Percentiles rank a stretch among this genome's conserved stretches.
Evolutionary conservation across 176 grass and related monocot species (phyloP).

Genomic region (Phoenix roebelenii): DNA sequence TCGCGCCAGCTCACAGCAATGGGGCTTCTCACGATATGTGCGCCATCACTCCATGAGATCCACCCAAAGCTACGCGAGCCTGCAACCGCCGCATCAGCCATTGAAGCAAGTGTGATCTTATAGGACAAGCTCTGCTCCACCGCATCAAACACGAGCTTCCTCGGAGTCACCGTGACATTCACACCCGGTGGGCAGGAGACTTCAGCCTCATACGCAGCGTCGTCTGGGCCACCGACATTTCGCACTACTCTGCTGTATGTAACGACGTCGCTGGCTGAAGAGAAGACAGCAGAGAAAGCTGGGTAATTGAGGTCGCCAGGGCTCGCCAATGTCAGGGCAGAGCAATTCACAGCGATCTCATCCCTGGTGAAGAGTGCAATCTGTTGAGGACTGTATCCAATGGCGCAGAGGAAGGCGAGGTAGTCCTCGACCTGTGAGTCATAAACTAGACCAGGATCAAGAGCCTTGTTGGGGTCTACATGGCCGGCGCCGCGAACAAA

Average conservation of each 20-base stretch:
- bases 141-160: constrained; percentile 67
- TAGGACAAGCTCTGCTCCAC: constrained; percentile 40
- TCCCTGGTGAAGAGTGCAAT: constrained; percentile 66
- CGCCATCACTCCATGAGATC: constrained; percentile 49
- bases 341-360: constrained; percentile 39
- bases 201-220: constrained; percentile 34
- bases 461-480: constrained; percentile 58
- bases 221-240: constrained; percentile 47
- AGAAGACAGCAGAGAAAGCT: constrained; percentile 50
- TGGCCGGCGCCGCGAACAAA: constrained; percentile 81
- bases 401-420: constrained; percentile 66
- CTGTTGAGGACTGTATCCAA: constrained; percentile 38
- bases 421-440: constrained; percentile 52
- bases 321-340: constrained; percentile 21
- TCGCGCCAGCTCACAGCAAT: constrained; percentile 56
- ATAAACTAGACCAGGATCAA: constrained; percentile 76
- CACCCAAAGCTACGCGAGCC: constrained; percentile 42
- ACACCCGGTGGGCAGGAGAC: constrained; percentile 45
- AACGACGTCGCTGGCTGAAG: constrained; percentile 43
- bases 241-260: constrained; percentile 58
- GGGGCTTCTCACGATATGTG: constrained; percentile 46
- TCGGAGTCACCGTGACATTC: constrained; percentile 58
- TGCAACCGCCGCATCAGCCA: constrained; percentile 35
- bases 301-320: constrained; percentile 91
- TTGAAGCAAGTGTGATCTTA: constrained; percentile 39